These are phyloP conservation scores for Nitzschia palea DNA, from an alignment of 108 stramenopile genomes.

Conservation along the genomic window DNA sequence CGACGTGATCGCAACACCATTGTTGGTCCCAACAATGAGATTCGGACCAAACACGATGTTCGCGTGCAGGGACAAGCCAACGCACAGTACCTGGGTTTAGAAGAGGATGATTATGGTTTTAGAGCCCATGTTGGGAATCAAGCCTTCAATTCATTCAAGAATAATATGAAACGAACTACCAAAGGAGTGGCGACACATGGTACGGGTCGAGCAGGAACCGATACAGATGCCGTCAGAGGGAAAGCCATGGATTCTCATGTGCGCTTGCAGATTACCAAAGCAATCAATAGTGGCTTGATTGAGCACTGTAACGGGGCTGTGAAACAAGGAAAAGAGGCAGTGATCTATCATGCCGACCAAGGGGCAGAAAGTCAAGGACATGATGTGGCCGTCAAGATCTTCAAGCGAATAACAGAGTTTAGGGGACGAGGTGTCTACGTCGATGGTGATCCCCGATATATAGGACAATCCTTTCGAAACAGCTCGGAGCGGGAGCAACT, in stretches of 20 bases:
- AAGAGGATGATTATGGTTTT: constrained; percentile 15
- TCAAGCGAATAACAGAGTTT: constrained; percentile 81
- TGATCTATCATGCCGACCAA: constrained; percentile 73
- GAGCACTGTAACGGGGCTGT: constrained; percentile 71
- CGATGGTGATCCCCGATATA: constrained; percentile 72
- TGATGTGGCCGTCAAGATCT: constrained; percentile 86
- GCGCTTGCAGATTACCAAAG: constrained; percentile 59
- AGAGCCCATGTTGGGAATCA: constrained; percentile 41
- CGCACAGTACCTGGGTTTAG: constrained; percentile 47
- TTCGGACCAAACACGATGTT: constrained; percentile 77
- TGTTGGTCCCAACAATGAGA: constrained; percentile 71
- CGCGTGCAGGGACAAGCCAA: constrained; percentile 54
- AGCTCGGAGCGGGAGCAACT: constrained; percentile 56
- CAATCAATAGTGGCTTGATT: constrained; percentile 70
- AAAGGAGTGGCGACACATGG: constrained; percentile 80
- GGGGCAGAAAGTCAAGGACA: constrained; percentile 51
- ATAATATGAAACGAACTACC: constrained; percentile 43
- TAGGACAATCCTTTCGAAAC: constrained; percentile 39
- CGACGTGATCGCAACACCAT: constrained; percentile 53
- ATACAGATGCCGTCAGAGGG: constrained; percentile 57
- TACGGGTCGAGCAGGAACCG: constrained; percentile 65
- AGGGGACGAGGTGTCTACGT: constrained; percentile 61
- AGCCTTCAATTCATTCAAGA: constrained; percentile 63
- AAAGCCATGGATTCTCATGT: constrained; percentile 72
- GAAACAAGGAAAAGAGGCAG: constrained; percentile 83